Conservation (phyloP, 2,329 filamentous ascomycete genomes). For the Pseudocercospora crystallina region DNA sequence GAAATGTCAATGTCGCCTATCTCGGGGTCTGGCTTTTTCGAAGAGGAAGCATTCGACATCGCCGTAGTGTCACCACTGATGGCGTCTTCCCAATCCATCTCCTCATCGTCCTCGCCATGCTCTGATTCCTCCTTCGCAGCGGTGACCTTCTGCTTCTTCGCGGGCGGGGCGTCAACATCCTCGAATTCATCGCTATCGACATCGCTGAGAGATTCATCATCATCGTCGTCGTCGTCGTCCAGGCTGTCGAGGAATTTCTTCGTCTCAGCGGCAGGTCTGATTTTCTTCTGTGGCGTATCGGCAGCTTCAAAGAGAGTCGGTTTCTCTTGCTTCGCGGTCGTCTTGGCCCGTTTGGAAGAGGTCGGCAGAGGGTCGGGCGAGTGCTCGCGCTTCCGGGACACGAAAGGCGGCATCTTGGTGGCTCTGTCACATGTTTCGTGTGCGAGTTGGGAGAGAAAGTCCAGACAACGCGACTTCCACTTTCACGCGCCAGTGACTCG, state of each 20-base stretch:
- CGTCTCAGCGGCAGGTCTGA: constrained; percentile 28
- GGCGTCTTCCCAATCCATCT: constrained; percentile 61
- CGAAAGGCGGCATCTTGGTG: constrained; percentile 63
- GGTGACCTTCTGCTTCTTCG: constrained; percentile 45
- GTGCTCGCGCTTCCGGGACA: constrained; percentile 66
- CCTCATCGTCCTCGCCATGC: constrained; percentile 57
- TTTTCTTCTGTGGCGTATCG: constrained; percentile 38
- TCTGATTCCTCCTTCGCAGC: constrained; percentile 39
- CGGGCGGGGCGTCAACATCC: constrained; percentile 39
- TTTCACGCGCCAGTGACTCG: neutral
- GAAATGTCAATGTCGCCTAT: constrained; percentile 36
- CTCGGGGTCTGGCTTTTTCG: constrained; percentile 25
- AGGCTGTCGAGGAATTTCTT: constrained; percentile 40
- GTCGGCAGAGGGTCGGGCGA: constrained; percentile 45
- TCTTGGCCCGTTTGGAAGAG: neutral
- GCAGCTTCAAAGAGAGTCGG: constrained; percentile 46
- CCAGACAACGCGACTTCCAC: neutral
- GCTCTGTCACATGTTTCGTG: neutral
- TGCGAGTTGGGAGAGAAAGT: neutral
- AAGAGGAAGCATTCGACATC: constrained; percentile 30
- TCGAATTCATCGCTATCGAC: constrained; percentile 52
- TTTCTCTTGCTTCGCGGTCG: constrained; percentile 32
- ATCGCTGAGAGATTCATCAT: constrained; percentile 43
- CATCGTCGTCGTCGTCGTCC: constrained; percentile 38
- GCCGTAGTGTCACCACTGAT: constrained; percentile 4